These are phyloP conservation scores for Eucalyptus urophylla DNA, from an alignment of 345 rosid species.

Conservation along the genomic window DNA sequence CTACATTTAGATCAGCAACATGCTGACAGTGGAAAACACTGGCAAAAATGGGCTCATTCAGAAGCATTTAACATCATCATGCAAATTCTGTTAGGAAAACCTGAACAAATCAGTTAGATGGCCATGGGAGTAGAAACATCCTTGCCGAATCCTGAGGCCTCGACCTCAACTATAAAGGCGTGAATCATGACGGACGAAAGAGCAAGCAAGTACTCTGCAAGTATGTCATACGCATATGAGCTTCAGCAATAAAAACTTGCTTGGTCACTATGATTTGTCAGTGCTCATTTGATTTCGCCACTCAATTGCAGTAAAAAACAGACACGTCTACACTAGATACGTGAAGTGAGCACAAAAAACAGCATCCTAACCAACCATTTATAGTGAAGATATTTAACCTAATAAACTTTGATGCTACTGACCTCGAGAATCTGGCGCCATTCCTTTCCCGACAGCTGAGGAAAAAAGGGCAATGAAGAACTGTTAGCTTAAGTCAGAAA, in stretches of 20 bases:
- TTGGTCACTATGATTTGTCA: not conserved
- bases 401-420: not conserved
- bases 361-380: not conserved
- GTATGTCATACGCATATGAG: slow-evolving; percentile 26
- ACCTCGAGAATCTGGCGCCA: slow-evolving; percentile 87
- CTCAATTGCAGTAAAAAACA: not conserved
- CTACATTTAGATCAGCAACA: not conserved
- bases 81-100: slow-evolving; percentile 26
- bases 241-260: slow-evolving; percentile 1
- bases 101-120: slow-evolving; percentile 41
- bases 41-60: not conserved
- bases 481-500: not conserved
- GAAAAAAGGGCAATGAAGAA: not conserved
- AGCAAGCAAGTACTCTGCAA: slow-evolving; percentile 35
- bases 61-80: not conserved
- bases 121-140: slow-evolving; percentile 34
- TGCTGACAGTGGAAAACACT: not conserved
- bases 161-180: slow-evolving; percentile 33
- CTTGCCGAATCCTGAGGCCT: slow-evolving; percentile 29
- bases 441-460: slow-evolving; percentile 57
- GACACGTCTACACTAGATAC: not conserved
- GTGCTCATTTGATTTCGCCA: slow-evolving; percentile 2
- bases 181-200: slow-evolving; percentile 33
- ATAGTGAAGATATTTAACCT: not conserved
- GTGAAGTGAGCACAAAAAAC: not conserved